phyloP scores from a whole-genome alignment of 345 rosid species.

The Citrus trifoliata region DNA sequence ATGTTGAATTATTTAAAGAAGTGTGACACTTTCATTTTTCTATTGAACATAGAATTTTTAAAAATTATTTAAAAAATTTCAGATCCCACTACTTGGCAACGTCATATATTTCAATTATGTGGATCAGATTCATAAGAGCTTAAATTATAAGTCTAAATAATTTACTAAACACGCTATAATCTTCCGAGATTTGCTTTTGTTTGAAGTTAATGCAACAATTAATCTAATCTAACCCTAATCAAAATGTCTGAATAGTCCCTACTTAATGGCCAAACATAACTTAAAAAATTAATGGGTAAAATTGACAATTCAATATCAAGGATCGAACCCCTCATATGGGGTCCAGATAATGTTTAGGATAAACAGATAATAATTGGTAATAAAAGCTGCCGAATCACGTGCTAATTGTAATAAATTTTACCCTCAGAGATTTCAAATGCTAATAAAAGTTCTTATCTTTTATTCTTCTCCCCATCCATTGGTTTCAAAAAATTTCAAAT shows the following conservation, averaged over 20 bases:
- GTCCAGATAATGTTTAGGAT: not conserved
- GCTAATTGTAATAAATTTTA: not conserved
- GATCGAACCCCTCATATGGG: not conserved
- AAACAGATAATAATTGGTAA: not conserved
- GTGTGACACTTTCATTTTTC: too few relatives aligned
- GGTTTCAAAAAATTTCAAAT: constrained; percentile 14
- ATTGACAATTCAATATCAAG: not conserved
- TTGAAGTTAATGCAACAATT: not conserved
- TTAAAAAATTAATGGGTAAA: not conserved
- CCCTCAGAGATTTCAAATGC: not conserved
- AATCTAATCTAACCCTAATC: not conserved
- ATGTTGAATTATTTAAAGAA: too few relatives aligned
- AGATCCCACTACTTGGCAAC: not conserved
- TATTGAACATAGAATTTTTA: too few relatives aligned
- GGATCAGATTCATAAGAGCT: not conserved
- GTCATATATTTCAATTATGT: not conserved
- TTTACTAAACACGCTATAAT: not conserved
- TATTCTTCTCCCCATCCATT: not conserved
- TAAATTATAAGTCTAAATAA: not conserved
- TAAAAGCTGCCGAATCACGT: constrained; percentile 19
- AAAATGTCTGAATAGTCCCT: not conserved
- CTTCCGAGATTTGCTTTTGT: not conserved
- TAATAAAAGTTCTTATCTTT: not conserved
- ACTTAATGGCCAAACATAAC: not conserved
- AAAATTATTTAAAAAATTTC: not conserved